Base-by-base conservation (phyloP, 2,329 filamentous ascomycete genomes). In the Balansia obtecta region DNA sequence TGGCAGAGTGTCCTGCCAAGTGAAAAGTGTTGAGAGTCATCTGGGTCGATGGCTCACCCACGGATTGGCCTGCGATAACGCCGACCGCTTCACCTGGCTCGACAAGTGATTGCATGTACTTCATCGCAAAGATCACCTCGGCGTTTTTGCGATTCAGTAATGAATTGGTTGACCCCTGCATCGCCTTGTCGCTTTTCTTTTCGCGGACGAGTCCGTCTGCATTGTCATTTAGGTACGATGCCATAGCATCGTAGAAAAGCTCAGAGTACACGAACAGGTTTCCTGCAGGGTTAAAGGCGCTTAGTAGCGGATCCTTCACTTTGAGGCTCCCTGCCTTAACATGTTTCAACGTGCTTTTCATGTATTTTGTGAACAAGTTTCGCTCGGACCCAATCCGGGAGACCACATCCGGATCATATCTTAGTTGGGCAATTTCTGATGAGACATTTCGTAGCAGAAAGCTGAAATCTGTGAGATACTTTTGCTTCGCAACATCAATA, bases 11-110 rank as follows among this genome's bases (percentile, higher is more conserved):
- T 63, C 93, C 93, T 67, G 93, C 93, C 79, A 98, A 87, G 78
- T 98, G 93, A 80, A 98, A 98, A 30, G 94, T 98, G 71, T 98
- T 98, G 50, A 98, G 73, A 8, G 94, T 98, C 94, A 98, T 98
- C 67, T 98, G 93, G 11, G 93, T 98, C 2, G 90, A 96, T 9
- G 94, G 93, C 64, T 98, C 94, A 63, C 93, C 93, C 41, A 98
- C 83, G 33, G 91, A 97, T 68, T 98, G 93, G 10, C 90, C 90
- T 47, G 94, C 94, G 52, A 98, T 88, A 55, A 98, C 94, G 57
- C 93, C 93, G 27, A 98, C 90, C 27, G 93, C 91, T 71, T 98
- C 94, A 44, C 93, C 93, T 30, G 93, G 88, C 60, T 98, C 91
- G 22, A 96, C 86, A 9, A 96, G 77, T 2, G 90, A 95, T 58